Conservation (phyloP, 495 filamentous ascomycete species). For the Clohesyomyces aquaticus region DNA sequence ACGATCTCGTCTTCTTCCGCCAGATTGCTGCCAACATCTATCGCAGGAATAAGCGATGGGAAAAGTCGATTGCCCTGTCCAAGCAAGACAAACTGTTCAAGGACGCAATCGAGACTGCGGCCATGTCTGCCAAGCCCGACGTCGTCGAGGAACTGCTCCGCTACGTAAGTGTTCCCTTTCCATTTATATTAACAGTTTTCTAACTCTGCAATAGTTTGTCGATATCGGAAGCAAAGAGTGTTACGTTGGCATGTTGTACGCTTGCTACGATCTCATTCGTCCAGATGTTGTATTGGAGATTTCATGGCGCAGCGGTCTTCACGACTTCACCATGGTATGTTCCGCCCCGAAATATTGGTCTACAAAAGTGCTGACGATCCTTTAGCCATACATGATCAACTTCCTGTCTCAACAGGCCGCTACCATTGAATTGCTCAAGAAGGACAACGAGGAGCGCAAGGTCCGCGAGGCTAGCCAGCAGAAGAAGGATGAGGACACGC, state of each 20-base stretch:
- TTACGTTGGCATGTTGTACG: constrained; percentile 98
- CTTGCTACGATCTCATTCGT: constrained; percentile 96
- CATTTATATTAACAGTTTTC: not conserved
- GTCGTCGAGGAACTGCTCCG: constrained; percentile 94
- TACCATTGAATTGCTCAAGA: constrained; percentile 81
- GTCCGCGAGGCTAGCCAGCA: constrained; percentile 80
- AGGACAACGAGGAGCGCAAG: constrained; percentile 98
- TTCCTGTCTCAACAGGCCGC: constrained; percentile 87
- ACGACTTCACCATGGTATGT: constrained; percentile 88
- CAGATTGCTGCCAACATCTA: constrained; percentile 99
- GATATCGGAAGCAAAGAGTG: constrained; percentile 99
- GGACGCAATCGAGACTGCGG: constrained; percentile 98
- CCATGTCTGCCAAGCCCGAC: constrained; percentile 87
- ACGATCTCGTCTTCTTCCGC: constrained; percentile 98
- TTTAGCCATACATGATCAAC: constrained; percentile 94
- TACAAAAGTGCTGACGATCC: constrained; percentile 29
- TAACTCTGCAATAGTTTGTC: constrained; percentile 73
- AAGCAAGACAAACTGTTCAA: constrained; percentile 99
- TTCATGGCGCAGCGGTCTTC: constrained; percentile 93
- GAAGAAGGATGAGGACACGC: constrained; percentile 87
- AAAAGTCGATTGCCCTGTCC: constrained; percentile 96
- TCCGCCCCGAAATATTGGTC: not conserved
- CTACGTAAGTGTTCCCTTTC: constrained; percentile 73
- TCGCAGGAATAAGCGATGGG: constrained; percentile 99
- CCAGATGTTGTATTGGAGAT: constrained; percentile 92